Conservation (phyloP, 2,329 filamentous ascomycete species). For the Metarhizium rileyi region DNA sequence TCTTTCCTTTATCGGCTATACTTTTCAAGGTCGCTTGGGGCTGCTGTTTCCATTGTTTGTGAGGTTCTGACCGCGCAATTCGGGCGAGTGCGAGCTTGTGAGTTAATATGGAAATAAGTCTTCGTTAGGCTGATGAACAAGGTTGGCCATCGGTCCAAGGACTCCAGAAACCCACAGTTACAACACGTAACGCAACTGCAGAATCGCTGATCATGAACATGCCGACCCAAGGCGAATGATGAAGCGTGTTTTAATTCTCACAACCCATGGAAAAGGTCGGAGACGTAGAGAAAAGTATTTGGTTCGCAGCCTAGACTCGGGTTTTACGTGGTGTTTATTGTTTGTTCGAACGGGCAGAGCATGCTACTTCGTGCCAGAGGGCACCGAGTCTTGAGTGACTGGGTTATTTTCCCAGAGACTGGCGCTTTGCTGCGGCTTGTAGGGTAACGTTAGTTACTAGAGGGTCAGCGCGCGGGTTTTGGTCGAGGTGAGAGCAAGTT, state of each 20-base stretch:
- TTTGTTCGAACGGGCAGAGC: neutral
- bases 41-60: neutral
- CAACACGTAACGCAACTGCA: neutral
- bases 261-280: too few relatives aligned
- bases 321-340: neutral
- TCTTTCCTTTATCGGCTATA: neutral
- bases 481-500: neutral
- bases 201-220: neutral
- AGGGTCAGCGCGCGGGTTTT: too few relatives aligned
- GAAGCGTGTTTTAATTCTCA: too few relatives aligned
- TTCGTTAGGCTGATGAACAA: constrained; percentile 1
- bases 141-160: neutral
- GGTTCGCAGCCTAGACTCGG: neutral
- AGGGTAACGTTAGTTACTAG: too few relatives aligned
- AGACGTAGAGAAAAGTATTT: too few relatives aligned
- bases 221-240: neutral
- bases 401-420: too few relatives aligned
- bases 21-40: neutral
- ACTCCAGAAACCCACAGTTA: neutral
- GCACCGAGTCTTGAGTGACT: neutral
- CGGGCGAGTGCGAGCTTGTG: neutral
- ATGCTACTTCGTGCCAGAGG: neutral
- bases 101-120: too few relatives aligned
- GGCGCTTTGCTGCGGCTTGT: too few relatives aligned
- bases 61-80: neutral